These are phyloP conservation scores for Perkinsus chesapeaki DNA, from an alignment of 169 alveolate species.

Conservation along the genomic window DNA sequence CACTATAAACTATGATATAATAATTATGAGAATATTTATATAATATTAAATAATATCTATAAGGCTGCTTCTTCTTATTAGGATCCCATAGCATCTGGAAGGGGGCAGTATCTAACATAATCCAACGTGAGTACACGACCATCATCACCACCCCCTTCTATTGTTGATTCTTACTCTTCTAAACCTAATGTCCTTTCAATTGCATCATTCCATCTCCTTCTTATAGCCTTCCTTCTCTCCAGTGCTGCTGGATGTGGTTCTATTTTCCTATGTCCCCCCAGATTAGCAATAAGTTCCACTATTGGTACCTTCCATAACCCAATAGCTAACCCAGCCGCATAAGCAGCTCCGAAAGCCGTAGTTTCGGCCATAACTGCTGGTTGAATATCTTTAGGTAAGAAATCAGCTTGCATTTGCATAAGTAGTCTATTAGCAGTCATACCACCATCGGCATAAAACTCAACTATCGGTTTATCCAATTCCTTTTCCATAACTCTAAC, in stretches of 20 bases:
- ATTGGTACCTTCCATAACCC: neutral
- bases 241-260: neutral
- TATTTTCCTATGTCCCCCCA: neutral
- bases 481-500: constrained; percentile 42
- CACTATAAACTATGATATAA: neutral
- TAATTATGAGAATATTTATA: neutral
- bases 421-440: constrained; percentile 66
- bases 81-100: neutral
- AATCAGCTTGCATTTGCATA: constrained; percentile 71
- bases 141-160: neutral
- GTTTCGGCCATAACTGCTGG: constrained; percentile 43
- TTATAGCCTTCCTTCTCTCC: neutral
- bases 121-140: neutral
- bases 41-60: neutral
- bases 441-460: constrained; percentile 83
- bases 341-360: constrained; percentile 81
- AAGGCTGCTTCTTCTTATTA: too few species aligned
- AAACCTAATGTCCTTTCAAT: neutral
- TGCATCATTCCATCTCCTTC: neutral
- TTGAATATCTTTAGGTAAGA: constrained; percentile 49
- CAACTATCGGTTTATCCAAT: constrained; percentile 39
- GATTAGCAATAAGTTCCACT: neutral
- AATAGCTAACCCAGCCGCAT: constrained; percentile 65
- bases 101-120: neutral
- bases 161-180: neutral